A percentile compares a stretch with the other conserved stretches of the same genome.
Evolutionary conservation across 129 eudicot species (phyloP).

Genomic region (Lonicera japonica): DNA sequence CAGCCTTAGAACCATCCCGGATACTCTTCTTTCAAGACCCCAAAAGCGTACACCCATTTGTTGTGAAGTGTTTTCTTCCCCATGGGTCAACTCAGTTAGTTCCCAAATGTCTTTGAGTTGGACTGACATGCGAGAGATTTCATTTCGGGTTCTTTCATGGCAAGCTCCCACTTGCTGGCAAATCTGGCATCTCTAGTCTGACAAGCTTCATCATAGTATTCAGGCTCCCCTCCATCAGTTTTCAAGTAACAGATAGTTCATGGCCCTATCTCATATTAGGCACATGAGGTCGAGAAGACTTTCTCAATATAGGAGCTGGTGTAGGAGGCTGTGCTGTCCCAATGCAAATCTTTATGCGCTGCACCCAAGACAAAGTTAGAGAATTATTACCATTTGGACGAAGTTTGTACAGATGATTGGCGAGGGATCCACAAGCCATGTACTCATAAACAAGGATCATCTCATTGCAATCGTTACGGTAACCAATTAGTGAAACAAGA

Average conservation of each 20-base stretch:
- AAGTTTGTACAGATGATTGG: background rate
- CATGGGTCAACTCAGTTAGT: too few relatives aligned
- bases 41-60: background rate
- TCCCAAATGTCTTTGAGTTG: background rate
- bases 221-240: too few relatives aligned
- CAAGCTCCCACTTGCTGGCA: too few relatives aligned
- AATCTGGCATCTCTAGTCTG: too few relatives aligned
- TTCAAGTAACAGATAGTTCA: too few relatives aligned
- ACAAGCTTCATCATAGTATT: too few relatives aligned
- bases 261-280: too few relatives aligned
- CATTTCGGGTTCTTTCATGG: conserved; percentile 3
- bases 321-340: background rate
- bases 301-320: too few relatives aligned
- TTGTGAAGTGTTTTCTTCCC: too few relatives aligned
- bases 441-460: background rate
- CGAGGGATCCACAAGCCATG: background rate
- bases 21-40: background rate
- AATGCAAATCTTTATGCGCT: background rate
- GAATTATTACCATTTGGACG: background rate
- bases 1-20: background rate
- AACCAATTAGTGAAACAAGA: background rate
- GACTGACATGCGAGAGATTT: background rate
- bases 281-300: too few relatives aligned
- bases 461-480: background rate
- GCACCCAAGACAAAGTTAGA: background rate